Percentiles rank a stretch among this genome's conserved stretches.
phyloP scores from a whole-genome alignment of 345 rosid genomes.

The Boechera retrofracta region DNA sequence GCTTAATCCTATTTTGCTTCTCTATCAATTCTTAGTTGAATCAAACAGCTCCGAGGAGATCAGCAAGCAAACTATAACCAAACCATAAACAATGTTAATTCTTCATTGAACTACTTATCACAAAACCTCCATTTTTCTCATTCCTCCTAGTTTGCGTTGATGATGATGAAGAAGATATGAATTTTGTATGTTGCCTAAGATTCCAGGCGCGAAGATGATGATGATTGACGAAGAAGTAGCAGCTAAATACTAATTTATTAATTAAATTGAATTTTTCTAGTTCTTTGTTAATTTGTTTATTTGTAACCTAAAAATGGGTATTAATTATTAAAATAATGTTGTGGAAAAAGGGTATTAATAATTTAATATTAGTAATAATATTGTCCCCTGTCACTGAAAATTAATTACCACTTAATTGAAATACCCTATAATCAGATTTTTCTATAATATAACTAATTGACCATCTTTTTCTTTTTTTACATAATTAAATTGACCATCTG shows the following conservation, averaged over 20 bases:
- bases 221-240: background rate
- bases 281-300: background rate
- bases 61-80: constrained; percentile 1
- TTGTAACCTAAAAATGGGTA: background rate
- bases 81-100: background rate
- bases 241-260: background rate
- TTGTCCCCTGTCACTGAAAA: background rate
- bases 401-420: background rate
- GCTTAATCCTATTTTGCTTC: background rate
- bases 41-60: constrained; percentile 14
- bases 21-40: background rate
- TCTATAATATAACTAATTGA: background rate
- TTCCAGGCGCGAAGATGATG: background rate
- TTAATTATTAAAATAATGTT: background rate
- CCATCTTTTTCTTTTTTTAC: background rate
- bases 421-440: background rate
- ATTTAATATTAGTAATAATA: background rate
- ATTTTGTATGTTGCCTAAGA: background rate
- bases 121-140: constrained; percentile 12
- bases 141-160: background rate
- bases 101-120: background rate
- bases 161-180: background rate
- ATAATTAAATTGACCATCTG: background rate
- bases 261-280: background rate
- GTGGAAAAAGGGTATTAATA: background rate